Percentiles rank a stretch among this genome's conserved stretches.
Evolutionary conservation across 257 asterid genomes (phyloP).

Genomic region (Solanum microdontum): DNA sequence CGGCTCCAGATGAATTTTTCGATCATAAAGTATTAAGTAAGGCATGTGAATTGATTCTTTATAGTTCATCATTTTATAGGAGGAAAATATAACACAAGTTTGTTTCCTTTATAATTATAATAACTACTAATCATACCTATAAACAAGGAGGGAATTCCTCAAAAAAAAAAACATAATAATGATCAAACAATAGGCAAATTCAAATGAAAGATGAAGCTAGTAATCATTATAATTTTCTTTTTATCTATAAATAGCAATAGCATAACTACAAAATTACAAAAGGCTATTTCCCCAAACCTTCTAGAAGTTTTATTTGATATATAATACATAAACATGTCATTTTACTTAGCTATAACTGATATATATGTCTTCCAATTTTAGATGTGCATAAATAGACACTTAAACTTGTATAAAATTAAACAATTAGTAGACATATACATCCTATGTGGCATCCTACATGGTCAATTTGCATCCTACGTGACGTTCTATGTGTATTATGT

Average conservation of each 20-base stretch:
- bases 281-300: background rate
- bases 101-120: background rate
- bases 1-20: background rate
- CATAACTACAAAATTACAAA: background rate
- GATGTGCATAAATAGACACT: too few relatives aligned
- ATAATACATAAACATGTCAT: background rate
- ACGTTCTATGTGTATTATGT: background rate
- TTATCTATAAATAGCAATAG: background rate
- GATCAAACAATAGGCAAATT: constrained; percentile 9
- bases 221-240: background rate
- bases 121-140: constrained; percentile 2
- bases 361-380: too few relatives aligned
- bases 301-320: background rate
- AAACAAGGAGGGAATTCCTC: constrained; percentile 6
- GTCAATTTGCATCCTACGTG: background rate
- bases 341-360: background rate
- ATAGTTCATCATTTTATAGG: background rate
- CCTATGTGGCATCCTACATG: background rate
- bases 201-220: constrained; percentile 23
- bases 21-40: background rate
- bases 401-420: too few relatives aligned
- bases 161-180: constrained; percentile 13
- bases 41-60: background rate
- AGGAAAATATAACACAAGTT: background rate
- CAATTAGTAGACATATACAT: too few relatives aligned